Base-by-base conservation (phyloP, 306 rosid species). In the Neltuma alba region DNA sequence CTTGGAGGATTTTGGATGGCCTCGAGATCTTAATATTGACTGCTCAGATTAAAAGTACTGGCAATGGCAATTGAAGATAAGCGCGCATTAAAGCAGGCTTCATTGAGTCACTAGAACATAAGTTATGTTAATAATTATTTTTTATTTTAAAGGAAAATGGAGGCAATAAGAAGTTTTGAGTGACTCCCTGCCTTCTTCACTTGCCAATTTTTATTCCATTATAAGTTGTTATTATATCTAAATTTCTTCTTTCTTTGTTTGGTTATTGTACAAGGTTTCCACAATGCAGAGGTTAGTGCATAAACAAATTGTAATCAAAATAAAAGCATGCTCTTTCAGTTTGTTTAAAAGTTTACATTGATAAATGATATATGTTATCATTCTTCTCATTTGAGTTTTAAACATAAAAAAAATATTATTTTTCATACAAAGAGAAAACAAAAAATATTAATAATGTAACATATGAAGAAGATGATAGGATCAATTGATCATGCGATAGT, bases 1-100 rank as follows among this genome's bases (percentile, higher is more conserved):
- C 78, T 83, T 92, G 84, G 99, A 92, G 87, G 98, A 95, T 87
- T 95, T 95, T 83, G 98, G 98, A 78, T 95, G 99, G 99, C 98
- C 96, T 31, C 42, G 76, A 79, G 93, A 91, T 86, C 86, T 82
- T 72, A 79, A 62, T 12, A 87, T 92, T 42, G 83, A 83, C 67
- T 88, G 93, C 72, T 82, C 81, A 52, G 21, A 48, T 52, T 52
- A 18, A 52, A n/a, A 52, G 58, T 12, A 52, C 0, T 45, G 20
- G 0, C 52, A 45, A 45, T 7, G 25, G 58, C 23, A 48, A 16
- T 48, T 48, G 6, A 16, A 18, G 55, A 48, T 20, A 18, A 48
- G 9, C 6, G 18, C 18, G 55, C 55, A 48, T 23, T 18, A 48
- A n/a, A 18, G 23, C 55, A 48, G 55, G 23, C 55, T 48, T 47